phyloP scores from a whole-genome alignment of 208 protist species.

The Leishmania lainsoni region DNA sequence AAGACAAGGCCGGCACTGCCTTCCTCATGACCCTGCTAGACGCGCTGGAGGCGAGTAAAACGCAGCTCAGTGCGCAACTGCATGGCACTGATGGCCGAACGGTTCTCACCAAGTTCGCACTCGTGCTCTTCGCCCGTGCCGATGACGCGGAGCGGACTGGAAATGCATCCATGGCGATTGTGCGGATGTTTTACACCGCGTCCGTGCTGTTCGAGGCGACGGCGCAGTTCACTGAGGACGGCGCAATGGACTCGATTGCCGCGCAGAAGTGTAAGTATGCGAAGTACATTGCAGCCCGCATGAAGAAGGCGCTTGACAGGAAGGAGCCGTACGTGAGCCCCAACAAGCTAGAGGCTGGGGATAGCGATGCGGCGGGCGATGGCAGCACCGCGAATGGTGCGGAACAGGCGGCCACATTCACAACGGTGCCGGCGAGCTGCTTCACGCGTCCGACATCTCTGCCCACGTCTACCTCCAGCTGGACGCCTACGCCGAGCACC shows the following conservation, averaged over 20 bases:
- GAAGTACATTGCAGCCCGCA: slow-evolving; percentile 71
- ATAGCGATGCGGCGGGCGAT: slow-evolving; percentile 10
- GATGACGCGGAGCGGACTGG: slow-evolving; percentile 77
- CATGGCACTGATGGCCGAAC: slow-evolving; percentile 56
- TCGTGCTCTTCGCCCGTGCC: slow-evolving; percentile 79
- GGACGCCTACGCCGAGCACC: neutral
- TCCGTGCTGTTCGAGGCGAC: slow-evolving; percentile 80
- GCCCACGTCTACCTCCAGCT: neutral
- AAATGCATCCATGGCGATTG: slow-evolving; percentile 43
- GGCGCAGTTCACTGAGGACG: slow-evolving; percentile 73
- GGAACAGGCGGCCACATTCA: neutral
- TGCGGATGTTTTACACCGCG: slow-evolving; percentile 73
- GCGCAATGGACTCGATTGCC: slow-evolving; percentile 60
- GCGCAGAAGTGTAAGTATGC: slow-evolving; percentile 79
- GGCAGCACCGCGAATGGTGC: neutral
- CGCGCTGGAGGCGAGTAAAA: slow-evolving; percentile 46
- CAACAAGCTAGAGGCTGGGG: slow-evolving; percentile 39
- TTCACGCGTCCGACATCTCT: slow-evolving; percentile 8
- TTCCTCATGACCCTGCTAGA: slow-evolving; percentile 63
- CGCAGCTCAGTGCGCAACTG: slow-evolving; percentile 41
- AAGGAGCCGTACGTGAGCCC: slow-evolving; percentile 56
- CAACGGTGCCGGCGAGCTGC: slow-evolving; percentile 18
- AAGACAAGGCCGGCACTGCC: slow-evolving; percentile 47
- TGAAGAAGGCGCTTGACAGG: slow-evolving; percentile 72
- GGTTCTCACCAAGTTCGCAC: slow-evolving; percentile 56